These are phyloP conservation scores for Elaeagnus macrophylla DNA, from an alignment of 306 rosid genomes.

Conservation along the genomic window DNA sequence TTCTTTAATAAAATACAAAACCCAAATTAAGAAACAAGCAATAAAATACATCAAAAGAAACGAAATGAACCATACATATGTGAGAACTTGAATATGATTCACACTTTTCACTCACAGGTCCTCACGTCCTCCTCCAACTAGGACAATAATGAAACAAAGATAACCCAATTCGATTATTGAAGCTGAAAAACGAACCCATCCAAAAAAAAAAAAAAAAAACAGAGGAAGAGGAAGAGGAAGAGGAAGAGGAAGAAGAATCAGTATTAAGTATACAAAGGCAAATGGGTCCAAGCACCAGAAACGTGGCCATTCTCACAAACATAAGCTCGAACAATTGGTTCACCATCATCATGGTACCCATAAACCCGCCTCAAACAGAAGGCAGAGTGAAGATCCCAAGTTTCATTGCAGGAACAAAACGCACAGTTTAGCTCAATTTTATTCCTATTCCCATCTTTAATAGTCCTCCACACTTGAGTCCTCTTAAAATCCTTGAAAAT, in stretches of 20 bases:
- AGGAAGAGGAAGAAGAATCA: not conserved
- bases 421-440: constrained; percentile 63
- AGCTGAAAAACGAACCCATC: not conserved
- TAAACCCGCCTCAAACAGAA: constrained; percentile 67
- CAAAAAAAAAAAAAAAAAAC: not conserved
- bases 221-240: too few relatives aligned
- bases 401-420: constrained; percentile 50
- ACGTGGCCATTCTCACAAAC: constrained; percentile 96
- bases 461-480: constrained; percentile 75
- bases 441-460: constrained; percentile 53
- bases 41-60: too few relatives aligned
- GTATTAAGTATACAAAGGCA: constrained; percentile 56
- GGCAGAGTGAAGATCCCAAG: constrained; percentile 89
- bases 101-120: too few relatives aligned
- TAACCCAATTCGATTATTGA: not conserved
- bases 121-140: too few relatives aligned
- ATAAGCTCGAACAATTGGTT: constrained; percentile 85
- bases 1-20: too few relatives aligned
- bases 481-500: constrained; percentile 69
- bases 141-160: not conserved
- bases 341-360: constrained; percentile 89
- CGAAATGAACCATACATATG: too few relatives aligned
- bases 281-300: constrained; percentile 95
- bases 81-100: too few relatives aligned
- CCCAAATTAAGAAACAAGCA: too few relatives aligned